Conservation (phyloP, 2,329 filamentous ascomycete genomes). For the Nothomitra cinnamomea region DNA sequence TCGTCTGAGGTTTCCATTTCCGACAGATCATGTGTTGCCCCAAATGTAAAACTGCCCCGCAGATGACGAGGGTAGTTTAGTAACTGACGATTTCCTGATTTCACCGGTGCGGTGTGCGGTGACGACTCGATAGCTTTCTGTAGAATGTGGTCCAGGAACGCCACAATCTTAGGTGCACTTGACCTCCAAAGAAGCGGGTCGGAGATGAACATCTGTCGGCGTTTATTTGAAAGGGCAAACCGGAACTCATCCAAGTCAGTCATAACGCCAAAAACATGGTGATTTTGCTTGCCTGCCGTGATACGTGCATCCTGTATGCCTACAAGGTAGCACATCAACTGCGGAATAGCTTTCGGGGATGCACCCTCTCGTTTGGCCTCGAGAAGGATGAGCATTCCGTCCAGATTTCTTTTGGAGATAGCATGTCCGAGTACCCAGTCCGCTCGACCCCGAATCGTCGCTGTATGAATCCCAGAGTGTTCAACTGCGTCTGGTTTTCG, state of each 20-base stretch:
- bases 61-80: neutral
- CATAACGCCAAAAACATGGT: neutral
- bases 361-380: neutral
- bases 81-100: neutral
- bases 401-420: neutral
- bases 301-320: neutral
- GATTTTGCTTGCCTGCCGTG: neutral
- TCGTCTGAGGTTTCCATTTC: neutral
- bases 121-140: constrained; percentile 1
- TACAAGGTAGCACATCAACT: neutral
- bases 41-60: neutral
- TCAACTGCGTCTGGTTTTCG: neutral
- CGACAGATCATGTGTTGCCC: neutral
- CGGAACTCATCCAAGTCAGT: neutral
- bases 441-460: neutral
- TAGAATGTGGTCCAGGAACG: neutral
- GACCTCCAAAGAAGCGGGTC: neutral
- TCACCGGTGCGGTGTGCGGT: neutral
- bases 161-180: neutral
- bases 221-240: neutral
- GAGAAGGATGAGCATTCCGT: neutral
- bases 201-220: neutral
- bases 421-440: neutral
- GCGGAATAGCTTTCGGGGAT: neutral
- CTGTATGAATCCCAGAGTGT: neutral